Evolutionary conservation across 106 monocot genomes (phyloP).

Genomic region (Allium sativum): DNA sequence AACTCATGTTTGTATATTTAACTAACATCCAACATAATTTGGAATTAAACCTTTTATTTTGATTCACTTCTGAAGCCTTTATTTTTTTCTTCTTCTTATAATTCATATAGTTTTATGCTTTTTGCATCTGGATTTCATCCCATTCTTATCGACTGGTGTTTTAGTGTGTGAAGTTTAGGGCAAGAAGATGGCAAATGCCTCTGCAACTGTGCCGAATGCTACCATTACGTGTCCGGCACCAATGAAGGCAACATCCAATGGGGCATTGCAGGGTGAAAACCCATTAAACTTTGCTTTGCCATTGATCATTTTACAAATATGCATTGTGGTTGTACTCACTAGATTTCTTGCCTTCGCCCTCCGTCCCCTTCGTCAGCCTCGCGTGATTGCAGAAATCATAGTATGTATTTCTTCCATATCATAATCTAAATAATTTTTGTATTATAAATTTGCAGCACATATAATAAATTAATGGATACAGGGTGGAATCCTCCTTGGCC

Average conservation of each 20-base stretch:
- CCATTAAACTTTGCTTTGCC: conserved; percentile 41
- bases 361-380: conserved; percentile 48
- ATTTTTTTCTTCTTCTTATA: no score
- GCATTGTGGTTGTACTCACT: conserved; percentile 34
- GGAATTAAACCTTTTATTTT: no score
- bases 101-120: no score
- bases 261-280: conserved; percentile 32
- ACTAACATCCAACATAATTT: no score
- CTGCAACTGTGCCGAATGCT: not conserved
- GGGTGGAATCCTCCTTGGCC: conserved; percentile 42
- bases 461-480: conserved; percentile 6
- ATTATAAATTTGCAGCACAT: not conserved
- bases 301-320: conserved; percentile 37
- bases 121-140: no score
- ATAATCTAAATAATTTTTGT: not conserved
- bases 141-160: no score
- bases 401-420: conserved; percentile 15
- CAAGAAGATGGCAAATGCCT: not conserved
- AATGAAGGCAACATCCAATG: conserved; percentile 30
- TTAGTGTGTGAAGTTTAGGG: not conserved
- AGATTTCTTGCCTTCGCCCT: conserved; percentile 42
- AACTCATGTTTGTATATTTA: no score
- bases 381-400: conserved; percentile 57
- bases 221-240: conserved; percentile 2
- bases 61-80: no score